Evolutionary conservation across 805 yeast genomes (phyloP).

Genomic region (Teunomyces aglyptinius): DNA sequence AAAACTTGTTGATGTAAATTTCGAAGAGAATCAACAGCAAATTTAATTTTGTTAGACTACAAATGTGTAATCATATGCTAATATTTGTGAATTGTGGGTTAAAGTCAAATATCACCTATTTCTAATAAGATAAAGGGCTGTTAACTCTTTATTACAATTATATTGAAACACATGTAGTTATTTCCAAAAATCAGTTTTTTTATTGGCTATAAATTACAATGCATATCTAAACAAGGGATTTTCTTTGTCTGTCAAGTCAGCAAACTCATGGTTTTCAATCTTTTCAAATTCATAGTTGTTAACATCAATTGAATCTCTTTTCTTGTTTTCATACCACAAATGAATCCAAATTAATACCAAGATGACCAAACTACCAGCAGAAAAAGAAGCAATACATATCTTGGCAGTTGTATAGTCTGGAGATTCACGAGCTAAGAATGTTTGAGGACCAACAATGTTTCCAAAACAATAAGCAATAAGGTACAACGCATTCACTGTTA

Average conservation of each 20-base stretch:
- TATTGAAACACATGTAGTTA: no score
- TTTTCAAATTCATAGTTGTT: conserved; percentile 21
- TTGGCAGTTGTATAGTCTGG: conserved; percentile 44
- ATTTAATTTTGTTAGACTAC: no score
- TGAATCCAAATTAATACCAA: conserved; percentile 24
- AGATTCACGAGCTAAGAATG: conserved; percentile 43
- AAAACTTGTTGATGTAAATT: no score
- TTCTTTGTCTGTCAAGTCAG: conserved; percentile 54
- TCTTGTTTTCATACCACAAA: conserved; percentile 35
- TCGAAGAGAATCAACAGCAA: no score
- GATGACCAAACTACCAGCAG: conserved; percentile 23
- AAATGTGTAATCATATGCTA: no score
- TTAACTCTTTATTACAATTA: no score
- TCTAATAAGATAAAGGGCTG: no score
- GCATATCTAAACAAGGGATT: conserved; percentile 54
- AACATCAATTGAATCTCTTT: conserved; percentile 28
- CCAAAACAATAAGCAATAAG: conserved; percentile 54
- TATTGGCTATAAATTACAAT: conserved; percentile 6
- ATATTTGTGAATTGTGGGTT: no score
- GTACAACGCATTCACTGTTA: conserved; percentile 43
- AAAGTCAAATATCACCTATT: no score
- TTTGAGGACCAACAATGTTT: conserved; percentile 55
- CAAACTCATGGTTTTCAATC: conserved; percentile 44
- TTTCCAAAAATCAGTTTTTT: background rate
- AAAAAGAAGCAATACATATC: conserved; percentile 38